Conservation (phyloP, 176 grass and related monocot genomes). For the Ampelocalamus luodianensis region DNA sequence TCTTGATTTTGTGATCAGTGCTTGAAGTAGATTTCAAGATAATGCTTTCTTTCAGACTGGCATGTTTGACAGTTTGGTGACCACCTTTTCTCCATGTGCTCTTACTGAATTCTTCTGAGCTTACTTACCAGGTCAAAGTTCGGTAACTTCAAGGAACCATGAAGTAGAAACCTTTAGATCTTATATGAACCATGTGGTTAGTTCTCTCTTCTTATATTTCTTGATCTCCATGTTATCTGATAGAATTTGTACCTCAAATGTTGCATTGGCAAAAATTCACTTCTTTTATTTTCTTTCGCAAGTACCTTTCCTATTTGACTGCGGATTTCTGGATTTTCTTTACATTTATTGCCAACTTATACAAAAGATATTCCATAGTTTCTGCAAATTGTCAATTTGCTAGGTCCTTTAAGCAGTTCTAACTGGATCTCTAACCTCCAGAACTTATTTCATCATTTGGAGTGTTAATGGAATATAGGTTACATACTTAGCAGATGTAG, state of each 20-base stretch:
- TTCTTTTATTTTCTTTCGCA: not conserved
- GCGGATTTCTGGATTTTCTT: no score
- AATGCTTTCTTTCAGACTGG: not conserved
- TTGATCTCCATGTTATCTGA: not conserved
- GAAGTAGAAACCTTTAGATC: slow-evolving; percentile 33
- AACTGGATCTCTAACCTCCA: not conserved
- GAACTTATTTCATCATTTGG: not conserved
- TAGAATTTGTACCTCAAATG: not conserved
- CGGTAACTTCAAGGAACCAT: slow-evolving; percentile 37
- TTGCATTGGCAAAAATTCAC: not conserved
- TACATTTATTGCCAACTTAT: no score
- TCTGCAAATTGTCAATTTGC: no score
- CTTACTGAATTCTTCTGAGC: slow-evolving; percentile 8
- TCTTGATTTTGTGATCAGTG: not conserved
- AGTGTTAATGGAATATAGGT: slow-evolving; percentile 6
- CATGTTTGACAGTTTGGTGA: not conserved
- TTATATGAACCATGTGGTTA: slow-evolving; percentile 43
- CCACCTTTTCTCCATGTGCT: slow-evolving; percentile 12
- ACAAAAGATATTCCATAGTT: no score
- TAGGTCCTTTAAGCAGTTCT: no score
- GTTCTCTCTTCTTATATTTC: slow-evolving; percentile 8
- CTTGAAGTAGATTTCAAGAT: not conserved
- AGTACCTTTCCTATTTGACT: not conserved
- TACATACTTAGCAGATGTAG: not conserved
- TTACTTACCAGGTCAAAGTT: slow-evolving; percentile 48